Evolutionary conservation across 2,329 filamentous ascomycete species (phyloP).

Genomic region (Raffaelea deltoideospora): DNA sequence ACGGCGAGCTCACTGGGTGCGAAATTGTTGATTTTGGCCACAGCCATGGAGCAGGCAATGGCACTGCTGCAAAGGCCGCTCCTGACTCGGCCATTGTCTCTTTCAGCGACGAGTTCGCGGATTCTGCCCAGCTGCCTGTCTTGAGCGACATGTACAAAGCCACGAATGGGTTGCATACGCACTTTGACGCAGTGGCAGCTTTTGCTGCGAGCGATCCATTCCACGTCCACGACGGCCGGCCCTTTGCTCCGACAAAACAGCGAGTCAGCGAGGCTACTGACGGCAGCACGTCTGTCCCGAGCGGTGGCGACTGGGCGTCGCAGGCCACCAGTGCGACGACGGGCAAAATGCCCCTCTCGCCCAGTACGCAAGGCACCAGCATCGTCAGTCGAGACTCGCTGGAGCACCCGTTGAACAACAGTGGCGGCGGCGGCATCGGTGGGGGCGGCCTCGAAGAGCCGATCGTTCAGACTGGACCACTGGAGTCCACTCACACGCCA

Average conservation of each 20-base stretch:
- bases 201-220: conserved; percentile 36
- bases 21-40: background rate
- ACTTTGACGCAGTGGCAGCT: conserved; percentile 31
- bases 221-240: conserved; percentile 23
- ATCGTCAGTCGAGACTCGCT: conserved; percentile 45
- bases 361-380: conserved; percentile 50
- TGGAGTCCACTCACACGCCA: conserved; percentile 16
- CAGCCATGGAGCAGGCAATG: too few species aligned
- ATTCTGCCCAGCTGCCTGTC: conserved; percentile 18
- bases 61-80: background rate
- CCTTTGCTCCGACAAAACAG: conserved; percentile 27
- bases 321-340: conserved; percentile 49
- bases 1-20: background rate
- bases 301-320: conserved; percentile 44
- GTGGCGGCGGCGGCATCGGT: too few species aligned
- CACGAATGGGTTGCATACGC: conserved; percentile 26
- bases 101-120: background rate
- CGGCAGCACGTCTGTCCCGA: conserved; percentile 37
- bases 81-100: background rate
- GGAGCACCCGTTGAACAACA: conserved; percentile 31
- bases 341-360: conserved; percentile 47
- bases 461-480: conserved; percentile 26
- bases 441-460: conserved; percentile 15
- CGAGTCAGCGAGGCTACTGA: conserved; percentile 48
- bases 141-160: conserved; percentile 22